These are phyloP conservation scores for Pulveroboletus sp. DNA, from an alignment of 768 basidiomycete species.

Conservation along the genomic window DNA sequence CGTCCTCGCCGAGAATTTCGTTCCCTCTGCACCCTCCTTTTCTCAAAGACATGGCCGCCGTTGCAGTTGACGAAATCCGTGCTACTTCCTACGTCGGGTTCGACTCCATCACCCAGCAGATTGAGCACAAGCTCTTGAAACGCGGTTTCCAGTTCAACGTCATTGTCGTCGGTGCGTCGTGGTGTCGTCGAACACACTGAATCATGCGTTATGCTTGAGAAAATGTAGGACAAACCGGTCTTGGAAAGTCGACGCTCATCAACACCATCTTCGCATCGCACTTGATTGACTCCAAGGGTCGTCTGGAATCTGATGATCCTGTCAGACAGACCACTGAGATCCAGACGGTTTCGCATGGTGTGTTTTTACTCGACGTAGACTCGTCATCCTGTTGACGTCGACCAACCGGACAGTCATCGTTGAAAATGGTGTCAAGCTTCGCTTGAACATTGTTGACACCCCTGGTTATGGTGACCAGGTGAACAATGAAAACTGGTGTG, in stretches of 20 bases:
- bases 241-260: conserved; percentile 97
- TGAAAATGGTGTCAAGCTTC: conserved; percentile 92
- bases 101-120: conserved; percentile 95
- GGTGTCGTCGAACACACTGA: not conserved
- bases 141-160: conserved; percentile 99
- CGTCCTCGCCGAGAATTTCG: conserved; percentile 15
- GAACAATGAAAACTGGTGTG: conserved; percentile 97
- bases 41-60: conserved; percentile 36
- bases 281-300: conserved; percentile 96
- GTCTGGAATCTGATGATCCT: conserved; percentile 79
- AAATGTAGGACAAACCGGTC: conserved; percentile 82
- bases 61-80: conserved; percentile 71
- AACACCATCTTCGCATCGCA: conserved; percentile 99
- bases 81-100: conserved; percentile 95
- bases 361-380: conserved; percentile 23
- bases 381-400: conserved; percentile 9
- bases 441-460: conserved; percentile 97
- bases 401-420: conserved; percentile 63
- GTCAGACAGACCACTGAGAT: conserved; percentile 97
- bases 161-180: conserved; percentile 82
- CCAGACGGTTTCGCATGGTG: conserved; percentile 90
- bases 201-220: not conserved
- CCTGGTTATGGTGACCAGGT: conserved; percentile 98
- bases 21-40: conserved; percentile 8
- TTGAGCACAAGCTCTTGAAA: conserved; percentile 98